phyloP scores from a whole-genome alignment of 1,284 basidiomycete species.

The Apiotrichum siamense region DNA sequence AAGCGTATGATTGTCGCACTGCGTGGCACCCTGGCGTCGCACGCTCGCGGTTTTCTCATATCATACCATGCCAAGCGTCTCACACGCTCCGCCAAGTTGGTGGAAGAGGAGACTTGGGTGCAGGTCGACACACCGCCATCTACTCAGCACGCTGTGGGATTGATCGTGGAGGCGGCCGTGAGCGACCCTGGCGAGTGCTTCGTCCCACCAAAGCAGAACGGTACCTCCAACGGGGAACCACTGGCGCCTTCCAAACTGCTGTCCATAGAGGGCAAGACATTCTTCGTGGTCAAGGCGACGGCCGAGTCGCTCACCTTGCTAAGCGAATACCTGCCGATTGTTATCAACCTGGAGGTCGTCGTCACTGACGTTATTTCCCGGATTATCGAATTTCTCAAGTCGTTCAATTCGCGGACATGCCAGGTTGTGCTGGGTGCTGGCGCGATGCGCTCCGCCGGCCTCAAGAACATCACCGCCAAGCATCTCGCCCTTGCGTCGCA shows the following conservation, averaged over 20 bases:
- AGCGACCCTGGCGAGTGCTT: conserved; percentile 67
- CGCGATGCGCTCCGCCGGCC: conserved; percentile 92
- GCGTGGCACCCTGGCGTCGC: conserved; percentile 71
- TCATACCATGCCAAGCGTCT: conserved; percentile 78
- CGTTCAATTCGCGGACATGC: conserved; percentile 96
- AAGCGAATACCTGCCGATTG: conserved; percentile 78
- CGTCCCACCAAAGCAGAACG: conserved; percentile 35
- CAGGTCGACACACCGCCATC: conserved; percentile 65
- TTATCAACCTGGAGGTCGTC: conserved; percentile 79
- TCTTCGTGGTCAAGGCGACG: conserved; percentile 82
- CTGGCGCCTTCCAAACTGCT: conserved; percentile 58
- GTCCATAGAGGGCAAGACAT: conserved; percentile 73
- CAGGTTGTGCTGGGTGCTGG: conserved; percentile 97
- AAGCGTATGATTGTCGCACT: conserved; percentile 87
- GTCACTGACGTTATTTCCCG: conserved; percentile 91
- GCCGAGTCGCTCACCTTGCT: conserved; percentile 69
- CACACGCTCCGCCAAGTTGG: conserved; percentile 74
- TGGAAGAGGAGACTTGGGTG: conserved; percentile 54
- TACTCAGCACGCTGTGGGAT: conserved; percentile 65
- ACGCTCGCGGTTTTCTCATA: conserved; percentile 83
- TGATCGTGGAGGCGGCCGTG: conserved; percentile 74
- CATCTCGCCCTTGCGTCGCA: conserved; percentile 95
- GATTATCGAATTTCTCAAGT: conserved; percentile 91
- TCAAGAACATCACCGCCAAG: conserved; percentile 98
- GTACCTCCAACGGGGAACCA: conserved; percentile 10